Evolutionary conservation across 176 grass and related monocot species (phyloP).

Genomic region (Avena atlantica): DNA sequence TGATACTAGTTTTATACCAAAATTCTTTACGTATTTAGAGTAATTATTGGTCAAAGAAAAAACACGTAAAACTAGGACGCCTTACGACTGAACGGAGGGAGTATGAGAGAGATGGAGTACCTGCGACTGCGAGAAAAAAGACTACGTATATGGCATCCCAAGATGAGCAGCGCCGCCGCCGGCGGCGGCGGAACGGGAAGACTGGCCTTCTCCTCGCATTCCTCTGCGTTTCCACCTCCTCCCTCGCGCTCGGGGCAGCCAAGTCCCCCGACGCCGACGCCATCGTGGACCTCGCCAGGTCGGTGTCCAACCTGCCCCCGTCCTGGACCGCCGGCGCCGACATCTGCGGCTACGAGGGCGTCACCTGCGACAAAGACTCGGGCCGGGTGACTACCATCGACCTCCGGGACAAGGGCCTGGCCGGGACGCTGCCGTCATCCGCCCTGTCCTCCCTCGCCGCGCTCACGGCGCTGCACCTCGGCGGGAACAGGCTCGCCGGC

Average conservation of each 20-base stretch:
- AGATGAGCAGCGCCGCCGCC: neutral
- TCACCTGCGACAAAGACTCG: conserved; percentile 50
- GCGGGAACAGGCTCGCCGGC: conserved; percentile 56
- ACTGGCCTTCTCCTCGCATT: neutral
- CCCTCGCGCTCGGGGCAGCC: neutral
- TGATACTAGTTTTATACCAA: too few species aligned
- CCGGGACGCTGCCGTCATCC: conserved; percentile 47
- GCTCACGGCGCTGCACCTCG: conserved; percentile 58
- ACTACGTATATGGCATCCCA: neutral
- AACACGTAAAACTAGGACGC: too few species aligned
- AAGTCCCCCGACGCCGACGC: conserved; percentile 51
- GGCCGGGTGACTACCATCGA: conserved; percentile 62
- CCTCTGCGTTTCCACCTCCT: neutral
- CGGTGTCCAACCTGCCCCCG: conserved; percentile 46
- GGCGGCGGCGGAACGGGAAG: too few species aligned
- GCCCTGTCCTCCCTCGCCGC: conserved; percentile 56
- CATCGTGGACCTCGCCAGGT: conserved; percentile 58
- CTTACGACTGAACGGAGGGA: too few species aligned
- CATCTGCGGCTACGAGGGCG: conserved; percentile 46
- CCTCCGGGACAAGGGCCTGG: conserved; percentile 43
- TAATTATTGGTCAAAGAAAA: too few species aligned
- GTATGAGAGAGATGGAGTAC: too few species aligned
- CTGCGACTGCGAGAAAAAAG: too few species aligned
- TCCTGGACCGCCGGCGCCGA: conserved; percentile 40
- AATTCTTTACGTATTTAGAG: too few species aligned